Evolutionary conservation across 768 basidiomycete genomes (phyloP).

Genomic region (Inosperma sp.): DNA sequence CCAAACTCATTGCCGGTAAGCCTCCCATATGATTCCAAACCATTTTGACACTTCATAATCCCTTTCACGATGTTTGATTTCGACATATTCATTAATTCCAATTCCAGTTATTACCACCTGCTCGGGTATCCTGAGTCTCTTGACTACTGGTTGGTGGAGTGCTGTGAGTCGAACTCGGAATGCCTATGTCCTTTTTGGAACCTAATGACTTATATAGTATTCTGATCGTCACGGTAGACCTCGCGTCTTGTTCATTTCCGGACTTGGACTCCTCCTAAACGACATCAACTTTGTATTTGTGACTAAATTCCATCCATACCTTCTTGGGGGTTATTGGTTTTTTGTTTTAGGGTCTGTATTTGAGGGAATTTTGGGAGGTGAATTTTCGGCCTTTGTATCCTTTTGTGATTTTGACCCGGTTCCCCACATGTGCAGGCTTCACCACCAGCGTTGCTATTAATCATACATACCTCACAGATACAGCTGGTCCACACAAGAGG

Average conservation of each 20-base stretch:
- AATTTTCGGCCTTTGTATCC: conserved; percentile 17
- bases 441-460: conserved; percentile 45
- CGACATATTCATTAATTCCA: conserved; percentile 12
- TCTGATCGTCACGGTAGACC: conserved; percentile 78
- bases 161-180: conserved; percentile 43
- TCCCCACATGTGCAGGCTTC: conserved; percentile 42
- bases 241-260: conserved; percentile 54
- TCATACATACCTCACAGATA: conserved; percentile 70
- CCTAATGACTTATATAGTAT: conserved; percentile 38
- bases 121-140: conserved; percentile 68
- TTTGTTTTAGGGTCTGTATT: conserved; percentile 59
- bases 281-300: conserved; percentile 69
- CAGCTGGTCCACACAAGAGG: conserved; percentile 52
- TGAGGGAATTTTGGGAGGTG: conserved; percentile 72
- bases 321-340: conserved; percentile 84
- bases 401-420: background rate
- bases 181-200: background rate
- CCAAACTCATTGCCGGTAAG: conserved; percentile 56
- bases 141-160: conserved; percentile 87
- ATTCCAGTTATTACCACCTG: conserved; percentile 53
- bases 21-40: background rate
- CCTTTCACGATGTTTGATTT: background rate
- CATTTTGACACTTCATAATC: background rate
- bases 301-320: conserved; percentile 46
- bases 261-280: conserved; percentile 54